Conservation (phyloP, 2,329 filamentous ascomycete species). For the Leptographium procerum region DNA sequence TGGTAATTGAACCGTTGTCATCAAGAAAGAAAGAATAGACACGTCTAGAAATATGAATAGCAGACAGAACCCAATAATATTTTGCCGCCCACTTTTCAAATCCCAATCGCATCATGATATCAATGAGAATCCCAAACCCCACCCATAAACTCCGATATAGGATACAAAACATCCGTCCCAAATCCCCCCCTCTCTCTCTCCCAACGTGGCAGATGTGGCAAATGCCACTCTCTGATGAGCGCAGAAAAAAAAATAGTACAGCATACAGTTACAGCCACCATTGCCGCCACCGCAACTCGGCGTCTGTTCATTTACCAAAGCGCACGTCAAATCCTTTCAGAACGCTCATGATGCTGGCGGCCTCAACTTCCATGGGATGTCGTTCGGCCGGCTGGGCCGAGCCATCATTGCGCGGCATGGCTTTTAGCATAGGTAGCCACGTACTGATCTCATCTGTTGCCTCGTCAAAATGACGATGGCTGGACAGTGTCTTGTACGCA, state of each 20-base stretch:
- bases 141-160: background rate
- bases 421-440: constrained; percentile 64
- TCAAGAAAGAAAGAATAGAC: background rate
- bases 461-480: constrained; percentile 63
- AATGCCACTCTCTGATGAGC: background rate
- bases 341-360: constrained; percentile 78
- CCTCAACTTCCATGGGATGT: constrained; percentile 65
- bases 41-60: background rate
- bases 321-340: constrained; percentile 68
- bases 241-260: background rate
- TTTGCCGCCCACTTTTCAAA: background rate
- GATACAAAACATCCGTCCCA: background rate
- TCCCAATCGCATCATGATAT: background rate
- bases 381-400: constrained; percentile 25
- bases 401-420: constrained; percentile 30
- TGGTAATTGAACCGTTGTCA: background rate
- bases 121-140: background rate
- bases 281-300: too few species aligned
- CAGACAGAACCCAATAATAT: background rate
- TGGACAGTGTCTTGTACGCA: constrained; percentile 66
- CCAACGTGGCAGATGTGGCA: background rate
- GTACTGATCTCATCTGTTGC: constrained; percentile 63
- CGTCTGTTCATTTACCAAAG: constrained; percentile 38
- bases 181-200: background rate
- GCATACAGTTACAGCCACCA: background rate